Evolutionary conservation across 345 rosid species (phyloP).

Genomic region (Citrus mangshanensis): DNA sequence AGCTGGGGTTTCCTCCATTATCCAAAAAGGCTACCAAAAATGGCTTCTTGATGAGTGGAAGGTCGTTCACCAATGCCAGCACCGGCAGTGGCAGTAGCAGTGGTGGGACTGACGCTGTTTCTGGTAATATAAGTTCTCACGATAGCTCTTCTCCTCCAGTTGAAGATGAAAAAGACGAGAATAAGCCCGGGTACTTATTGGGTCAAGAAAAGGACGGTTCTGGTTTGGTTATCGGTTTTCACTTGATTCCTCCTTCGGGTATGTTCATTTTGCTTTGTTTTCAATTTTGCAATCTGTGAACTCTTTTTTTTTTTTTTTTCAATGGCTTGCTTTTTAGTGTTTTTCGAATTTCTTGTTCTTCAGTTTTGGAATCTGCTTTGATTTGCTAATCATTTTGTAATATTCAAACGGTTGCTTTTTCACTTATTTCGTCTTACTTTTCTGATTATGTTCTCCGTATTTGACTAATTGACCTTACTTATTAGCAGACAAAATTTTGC

Average conservation of each 20-base stretch:
- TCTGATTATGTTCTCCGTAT: not conserved
- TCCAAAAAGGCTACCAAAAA: conserved; percentile 16
- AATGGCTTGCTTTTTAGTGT: too few relatives aligned
- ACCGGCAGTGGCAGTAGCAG: conserved; percentile 12
- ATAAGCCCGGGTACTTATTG: conserved; percentile 25
- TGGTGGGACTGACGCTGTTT: not conserved
- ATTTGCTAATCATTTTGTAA: not conserved
- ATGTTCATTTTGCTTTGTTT: not conserved
- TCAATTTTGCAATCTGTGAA: not conserved
- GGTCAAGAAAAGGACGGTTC: conserved; percentile 62
- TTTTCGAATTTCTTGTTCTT: too few relatives aligned
- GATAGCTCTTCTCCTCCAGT: conserved; percentile 28
- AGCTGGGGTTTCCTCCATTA: conserved; percentile 28
- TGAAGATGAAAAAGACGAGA: conserved; percentile 23
- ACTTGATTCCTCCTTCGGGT: conserved; percentile 52
- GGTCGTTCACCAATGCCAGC: conserved; percentile 19
- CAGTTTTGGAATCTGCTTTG: too few relatives aligned
- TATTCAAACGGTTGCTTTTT: not conserved
- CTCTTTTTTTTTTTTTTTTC: not conserved
- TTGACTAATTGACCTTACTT: not conserved
- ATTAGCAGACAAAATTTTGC: not conserved
- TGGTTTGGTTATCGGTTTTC: conserved; percentile 63
- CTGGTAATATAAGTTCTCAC: not conserved
- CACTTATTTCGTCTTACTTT: not conserved
- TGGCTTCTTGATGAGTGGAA: conserved; percentile 26